Evolutionary conservation across 306 rosid genomes (phyloP).

Genomic region (Echinosophora koreensis): DNA sequence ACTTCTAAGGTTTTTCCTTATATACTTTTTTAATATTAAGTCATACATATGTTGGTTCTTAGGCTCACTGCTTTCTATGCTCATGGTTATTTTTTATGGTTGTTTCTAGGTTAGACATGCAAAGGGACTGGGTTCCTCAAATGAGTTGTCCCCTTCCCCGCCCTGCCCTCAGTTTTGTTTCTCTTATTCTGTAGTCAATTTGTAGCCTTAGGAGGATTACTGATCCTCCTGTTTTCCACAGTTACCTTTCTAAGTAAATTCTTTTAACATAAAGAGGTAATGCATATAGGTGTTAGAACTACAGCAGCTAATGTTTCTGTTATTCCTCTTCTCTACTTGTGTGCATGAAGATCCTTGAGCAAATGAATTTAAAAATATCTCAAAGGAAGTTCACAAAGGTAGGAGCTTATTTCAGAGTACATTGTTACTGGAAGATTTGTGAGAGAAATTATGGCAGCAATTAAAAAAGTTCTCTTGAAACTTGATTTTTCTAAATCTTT

Average conservation of each 20-base stretch:
- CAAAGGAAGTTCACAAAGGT: conserved; percentile 92
- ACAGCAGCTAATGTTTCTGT: background rate
- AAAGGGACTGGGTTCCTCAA: conserved; percentile 4
- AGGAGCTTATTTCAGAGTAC: conserved; percentile 97
- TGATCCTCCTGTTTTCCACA: background rate
- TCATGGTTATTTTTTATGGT: background rate
- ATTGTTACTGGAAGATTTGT: conserved; percentile 91
- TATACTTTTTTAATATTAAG: conserved; percentile 9
- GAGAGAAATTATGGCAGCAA: conserved; percentile 93
- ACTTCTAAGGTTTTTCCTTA: background rate
- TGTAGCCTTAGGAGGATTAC: background rate
- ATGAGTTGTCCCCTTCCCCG: background rate
- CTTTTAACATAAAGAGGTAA: background rate
- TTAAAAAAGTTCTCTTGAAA: conserved; percentile 92
- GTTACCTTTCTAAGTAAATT: background rate
- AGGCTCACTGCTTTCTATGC: conserved; percentile 1
- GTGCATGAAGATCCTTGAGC: background rate
- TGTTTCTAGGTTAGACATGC: background rate
- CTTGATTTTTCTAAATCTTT: conserved; percentile 91
- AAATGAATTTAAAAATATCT: conserved; percentile 62
- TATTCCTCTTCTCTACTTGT: background rate
- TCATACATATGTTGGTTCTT: conserved; percentile 32
- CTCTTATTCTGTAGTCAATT: background rate
- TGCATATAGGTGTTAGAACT: background rate
- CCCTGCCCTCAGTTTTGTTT: background rate